Conservation (phyloP, 495 filamentous ascomycete species). For the Lophiostoma macrostomum region DNA sequence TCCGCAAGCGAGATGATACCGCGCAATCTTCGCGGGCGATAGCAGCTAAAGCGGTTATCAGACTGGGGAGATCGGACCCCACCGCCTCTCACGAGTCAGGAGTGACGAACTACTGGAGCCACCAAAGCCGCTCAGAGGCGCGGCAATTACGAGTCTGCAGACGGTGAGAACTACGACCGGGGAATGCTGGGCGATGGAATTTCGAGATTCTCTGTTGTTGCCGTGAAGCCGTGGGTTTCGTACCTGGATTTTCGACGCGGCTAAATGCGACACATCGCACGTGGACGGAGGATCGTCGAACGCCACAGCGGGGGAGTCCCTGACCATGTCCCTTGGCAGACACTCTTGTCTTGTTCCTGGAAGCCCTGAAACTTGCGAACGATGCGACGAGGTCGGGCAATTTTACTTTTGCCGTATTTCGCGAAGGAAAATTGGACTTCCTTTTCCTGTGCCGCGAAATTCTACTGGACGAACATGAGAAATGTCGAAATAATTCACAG, state of each 20-base stretch:
- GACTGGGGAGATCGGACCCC: conserved; percentile 2
- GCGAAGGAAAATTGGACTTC: not conserved
- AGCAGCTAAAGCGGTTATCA: not conserved
- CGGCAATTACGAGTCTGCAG: not conserved
- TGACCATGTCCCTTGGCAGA: conserved; percentile 3
- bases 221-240: not conserved
- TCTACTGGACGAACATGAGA: not conserved
- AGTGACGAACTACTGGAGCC: conserved; percentile 6
- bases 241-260: conserved; percentile 11
- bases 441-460: not conserved
- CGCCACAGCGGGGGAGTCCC: conserved; percentile 16
- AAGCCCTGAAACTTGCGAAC: not conserved
- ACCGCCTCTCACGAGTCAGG: conserved; percentile 3
- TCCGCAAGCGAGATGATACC: conserved; percentile 13
- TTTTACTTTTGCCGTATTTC: conserved; percentile 5
- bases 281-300: conserved; percentile 21
- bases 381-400: not conserved
- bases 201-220: not conserved
- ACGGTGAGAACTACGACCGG: not conserved
- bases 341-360: not conserved
- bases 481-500: not conserved
- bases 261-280: conserved; percentile 16
- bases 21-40: not conserved
- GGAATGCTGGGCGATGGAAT: not conserved
- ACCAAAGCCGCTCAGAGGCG: not conserved